Conservation (phyloP, 139 green algal species). For the Chlamydomonas applanata region DNA sequence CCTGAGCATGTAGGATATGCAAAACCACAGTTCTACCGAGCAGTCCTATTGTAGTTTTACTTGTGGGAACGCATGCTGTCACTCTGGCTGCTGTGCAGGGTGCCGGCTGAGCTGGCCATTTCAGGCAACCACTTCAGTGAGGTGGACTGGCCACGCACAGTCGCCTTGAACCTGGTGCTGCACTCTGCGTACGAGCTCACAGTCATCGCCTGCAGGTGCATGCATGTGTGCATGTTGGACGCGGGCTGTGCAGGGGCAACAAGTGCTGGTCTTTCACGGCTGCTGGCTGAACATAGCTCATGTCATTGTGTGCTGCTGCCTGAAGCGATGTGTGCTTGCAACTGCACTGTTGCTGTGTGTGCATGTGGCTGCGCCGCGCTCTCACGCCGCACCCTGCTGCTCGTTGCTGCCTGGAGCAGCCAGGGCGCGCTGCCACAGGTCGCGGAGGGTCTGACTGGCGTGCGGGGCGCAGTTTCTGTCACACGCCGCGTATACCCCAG, state of each 20-base stretch:
- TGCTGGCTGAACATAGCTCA: background rate
- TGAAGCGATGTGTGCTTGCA: too few relatives aligned
- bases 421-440: conserved; percentile 21
- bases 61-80: background rate
- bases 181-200: conserved; percentile 63
- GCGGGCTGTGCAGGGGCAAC: too few relatives aligned
- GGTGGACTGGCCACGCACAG: conserved; percentile 56
- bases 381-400: background rate
- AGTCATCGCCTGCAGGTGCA: conserved; percentile 46
- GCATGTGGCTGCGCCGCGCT: background rate
- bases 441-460: conserved; percentile 17
- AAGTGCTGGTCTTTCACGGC: too few relatives aligned
- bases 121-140: conserved; percentile 16
- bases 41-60: too few relatives aligned
- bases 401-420: conserved; percentile 8
- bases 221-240: background rate
- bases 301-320: too few relatives aligned
- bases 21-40: too few relatives aligned
- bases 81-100: conserved; percentile 7
- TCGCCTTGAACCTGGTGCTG: conserved; percentile 71
- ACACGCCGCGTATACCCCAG: conserved; percentile 50
- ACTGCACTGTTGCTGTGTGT: too few relatives aligned
- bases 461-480: conserved; percentile 31
- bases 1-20: too few relatives aligned
- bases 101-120: conserved; percentile 44